Conservation (phyloP, 2,329 filamentous ascomycete genomes). For the Paracamarosporium sp. region DNA sequence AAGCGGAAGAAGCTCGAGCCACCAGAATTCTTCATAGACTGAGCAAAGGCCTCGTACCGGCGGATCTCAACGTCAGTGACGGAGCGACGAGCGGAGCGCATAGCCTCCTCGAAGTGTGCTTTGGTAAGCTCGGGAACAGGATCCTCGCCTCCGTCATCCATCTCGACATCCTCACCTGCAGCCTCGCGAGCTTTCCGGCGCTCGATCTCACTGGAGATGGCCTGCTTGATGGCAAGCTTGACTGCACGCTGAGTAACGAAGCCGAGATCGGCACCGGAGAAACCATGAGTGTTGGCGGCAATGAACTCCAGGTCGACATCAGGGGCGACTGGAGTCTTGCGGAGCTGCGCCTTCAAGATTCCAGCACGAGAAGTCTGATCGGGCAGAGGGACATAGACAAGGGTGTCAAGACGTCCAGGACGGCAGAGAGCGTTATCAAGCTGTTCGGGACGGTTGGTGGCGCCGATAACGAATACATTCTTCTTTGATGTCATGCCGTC, state of each 20-base stretch:
- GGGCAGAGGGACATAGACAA: conserved; percentile 97
- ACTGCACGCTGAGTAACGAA: conserved; percentile 99
- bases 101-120: conserved; percentile 98
- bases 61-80: conserved; percentile 97
- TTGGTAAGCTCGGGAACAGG: conserved; percentile 95
- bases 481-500: conserved; percentile 99
- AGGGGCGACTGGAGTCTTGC: conserved; percentile 90
- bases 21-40: conserved; percentile 98
- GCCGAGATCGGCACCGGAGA: conserved; percentile 98
- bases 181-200: conserved; percentile 88
- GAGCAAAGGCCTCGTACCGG: conserved; percentile 96
- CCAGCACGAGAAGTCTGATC: conserved; percentile 87
- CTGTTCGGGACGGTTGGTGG: conserved; percentile 98
- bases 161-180: conserved; percentile 71
- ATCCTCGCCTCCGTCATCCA: conserved; percentile 80
- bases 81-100: conserved; percentile 91
- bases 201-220: conserved; percentile 88
- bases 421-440: conserved; percentile 97
- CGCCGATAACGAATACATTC: conserved; percentile 99
- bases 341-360: conserved; percentile 94
- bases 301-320: conserved; percentile 93
- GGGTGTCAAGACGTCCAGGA: conserved; percentile 96
- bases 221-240: conserved; percentile 99
- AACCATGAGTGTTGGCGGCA: conserved; percentile 95
- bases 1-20: conserved; percentile 99